Base-by-base conservation (phyloP, 169 alveolate species). In the Neospora caninum region DNA sequence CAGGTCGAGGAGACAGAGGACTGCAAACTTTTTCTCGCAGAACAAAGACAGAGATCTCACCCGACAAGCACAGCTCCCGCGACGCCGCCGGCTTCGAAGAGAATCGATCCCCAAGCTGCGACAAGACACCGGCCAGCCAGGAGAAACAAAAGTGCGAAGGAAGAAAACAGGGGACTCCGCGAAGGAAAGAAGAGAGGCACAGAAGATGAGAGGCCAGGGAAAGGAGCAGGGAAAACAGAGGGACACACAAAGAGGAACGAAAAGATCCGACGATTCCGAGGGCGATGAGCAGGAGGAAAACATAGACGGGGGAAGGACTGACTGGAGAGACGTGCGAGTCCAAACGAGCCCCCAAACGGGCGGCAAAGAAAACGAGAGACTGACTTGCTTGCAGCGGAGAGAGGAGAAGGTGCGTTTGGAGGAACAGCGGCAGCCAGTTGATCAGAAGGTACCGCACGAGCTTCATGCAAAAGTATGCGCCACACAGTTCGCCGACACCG, bases 391-490 rank as follows among this genome's bases (percentile, higher is more conserved):
- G 78, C 20, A 94, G 67, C 7, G 96, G 94, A 20, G 88, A 88
- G 64, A 95, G 93, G 49, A 87, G 82, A 10, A 88, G 70, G 43
- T 92, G 95, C 36, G 94, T 88, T 45, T 93, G 93, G 64, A 96
- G 86, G 92, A 93, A 95, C 80, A 93, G 94, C 16, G 97, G 96
- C n/a, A 96, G 93, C 97, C 97, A 96, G 92, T 92, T 89, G 49
- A 96, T 49, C 64, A 96, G 91, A 80, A 96, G 78, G 88, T 96
- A 96, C 20, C 97, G 95, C 41, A 96, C 95, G 58, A 94, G 88
- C 82, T 96, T 96, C 39, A 96, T 89, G 54, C 96, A 96, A 73
- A 94, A 96, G 93, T 96, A 96, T 9, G 96, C 95, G 38, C 73
- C 93, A 36, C 96, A 64, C 49, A 95, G 84, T 25, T 83, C 45